Base-by-base conservation (phyloP, 2,329 filamentous ascomycete species). In the Ramichloridium luteum region DNA sequence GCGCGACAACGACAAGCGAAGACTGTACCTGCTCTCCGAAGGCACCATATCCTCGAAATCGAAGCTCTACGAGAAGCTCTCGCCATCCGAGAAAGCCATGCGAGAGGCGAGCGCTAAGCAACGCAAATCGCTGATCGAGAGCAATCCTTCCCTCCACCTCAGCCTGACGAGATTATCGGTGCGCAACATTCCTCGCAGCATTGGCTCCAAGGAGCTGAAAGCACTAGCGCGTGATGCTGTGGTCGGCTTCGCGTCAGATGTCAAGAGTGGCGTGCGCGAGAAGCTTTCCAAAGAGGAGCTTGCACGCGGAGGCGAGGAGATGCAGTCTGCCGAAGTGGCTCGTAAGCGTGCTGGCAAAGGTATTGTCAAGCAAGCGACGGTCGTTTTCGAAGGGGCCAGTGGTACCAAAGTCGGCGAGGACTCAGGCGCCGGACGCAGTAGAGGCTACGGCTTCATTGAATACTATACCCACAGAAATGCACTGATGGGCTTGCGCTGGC, bases 371-470 rank as follows among this genome's bases (percentile, higher is more conserved):
- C 90, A 98, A 60, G 80, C 88, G 34, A 98, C 94, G 65, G 73
- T 98, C 33, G 81, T 96, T 22, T 96, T 90, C 50, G 90, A 98
- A 62, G 81, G 79, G 34, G 72, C 72, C 20, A 76, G 90, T 46
- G 90, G 90, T 27, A 74, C 74, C 49, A 96, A 94, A 62, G 74
- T 93, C 10, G 60, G 69, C 6, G 85, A 93, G 59, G 68, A 72
- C 26, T 74, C 67, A 30, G 84, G 81, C 5, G 84, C 76, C 5
- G 86, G 86, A 28, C 73, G 81, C 53, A 90, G 81, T 54, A 74
- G 88, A 54, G 90, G 90, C 4, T 98, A 98, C 55, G 90, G 92
- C 9, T 98, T 98, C 63, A 80, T 98, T 45, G 90, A 98, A 61
- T 98, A 94, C 59, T 80, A 77, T 43, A 90, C 82, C 16, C 90